Evolutionary conservation across 306 rosid genomes (phyloP), one percentile per base, ranked within the genome.

Genomic region (Citrullus mucosospermus): DNA sequence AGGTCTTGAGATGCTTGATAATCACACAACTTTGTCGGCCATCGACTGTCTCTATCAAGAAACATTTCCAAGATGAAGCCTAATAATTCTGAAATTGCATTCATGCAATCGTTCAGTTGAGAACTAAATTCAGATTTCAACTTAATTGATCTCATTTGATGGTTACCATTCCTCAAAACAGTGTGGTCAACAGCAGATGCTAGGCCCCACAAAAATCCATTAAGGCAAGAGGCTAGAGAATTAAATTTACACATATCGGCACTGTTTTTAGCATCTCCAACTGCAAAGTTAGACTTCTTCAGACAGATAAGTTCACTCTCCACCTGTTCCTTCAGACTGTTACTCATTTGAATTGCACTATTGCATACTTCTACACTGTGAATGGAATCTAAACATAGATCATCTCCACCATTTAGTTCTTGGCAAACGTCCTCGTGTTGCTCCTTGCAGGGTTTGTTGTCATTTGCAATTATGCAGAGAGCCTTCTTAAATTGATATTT

Each of bases 161-260:
- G 66, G 78, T 82, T 80, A 61, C 78, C 11, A 59, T 58, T 84
- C 79, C 83, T 81, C 18, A 66, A 80, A 81, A 85, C 83, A 54
- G 75, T 79, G 68, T 56, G 80, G 66, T 81, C 85, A 84, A 86
- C 70, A 76, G 70, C 79, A 72, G 85, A 88, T 75, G 88, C 90
- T 43, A 94, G 67, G 80, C 92, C 91, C 90, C 97, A 86, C 39
- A 94, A 84, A 84, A 92, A 78, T 79, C 97, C 93, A 86, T 90
- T 81, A 54, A 89, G 84, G 84, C 96, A 88, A 38, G 95, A 88
- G 70, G 86, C 82, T 63, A 89, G 50, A 78, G 90, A 81, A 66
- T 91, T 87, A 79, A 89, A 84, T 81, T 78, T 87, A 81, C 88
- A 87, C 65, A 92, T 70, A 77, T 84, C 79, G 28, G 78, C 81